Percentiles rank a stretch among this genome's conserved stretches.
phyloP scores from a whole-genome alignment of 805 yeast genomes.

The Metschnikowia koreensis region DNA sequence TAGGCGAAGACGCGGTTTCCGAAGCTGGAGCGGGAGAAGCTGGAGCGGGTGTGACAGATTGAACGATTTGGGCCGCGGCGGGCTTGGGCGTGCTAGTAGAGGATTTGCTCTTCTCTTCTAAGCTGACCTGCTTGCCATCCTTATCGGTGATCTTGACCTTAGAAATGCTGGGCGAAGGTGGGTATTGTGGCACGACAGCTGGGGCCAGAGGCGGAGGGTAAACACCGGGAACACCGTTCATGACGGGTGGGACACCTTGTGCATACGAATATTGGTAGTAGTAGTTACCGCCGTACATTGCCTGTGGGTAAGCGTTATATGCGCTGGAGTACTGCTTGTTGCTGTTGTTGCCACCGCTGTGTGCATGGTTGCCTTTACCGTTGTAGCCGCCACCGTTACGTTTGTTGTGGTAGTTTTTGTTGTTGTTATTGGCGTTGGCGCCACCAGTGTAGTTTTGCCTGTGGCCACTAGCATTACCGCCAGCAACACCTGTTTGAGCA shows the following conservation, averaged over 20 bases:
- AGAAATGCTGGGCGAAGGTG: constrained; percentile 16
- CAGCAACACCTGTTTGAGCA: neutral
- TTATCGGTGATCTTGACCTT: constrained; percentile 41
- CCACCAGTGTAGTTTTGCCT: neutral
- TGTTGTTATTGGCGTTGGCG: constrained; percentile 4
- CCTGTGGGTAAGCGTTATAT: constrained; percentile 13
- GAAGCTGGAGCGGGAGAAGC: constrained; percentile 15
- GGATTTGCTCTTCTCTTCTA: constrained; percentile 39
- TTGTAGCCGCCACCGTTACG: constrained; percentile 14
- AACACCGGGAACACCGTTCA: constrained; percentile 16
- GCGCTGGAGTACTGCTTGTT: constrained; percentile 19
- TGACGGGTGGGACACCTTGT: constrained; percentile 17
- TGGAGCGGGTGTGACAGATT: constrained; percentile 7
- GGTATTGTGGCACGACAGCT: constrained; percentile 13
- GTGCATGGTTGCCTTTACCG: constrained; percentile 15
- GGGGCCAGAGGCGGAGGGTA: constrained; percentile 20
- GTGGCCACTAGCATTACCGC: too few species aligned
- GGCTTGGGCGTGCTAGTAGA: constrained; percentile 30
- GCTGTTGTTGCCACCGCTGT: constrained; percentile 8
- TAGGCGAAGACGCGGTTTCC: constrained; percentile 11
- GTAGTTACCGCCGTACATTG: constrained; percentile 16
- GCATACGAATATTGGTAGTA: constrained; percentile 13
- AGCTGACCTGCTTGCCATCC: constrained; percentile 42
- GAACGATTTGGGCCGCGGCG: constrained; percentile 26
- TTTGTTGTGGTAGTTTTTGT: constrained; percentile 18